Conservation (phyloP, 805 yeast species). For the Saturnispora halmiae region DNA sequence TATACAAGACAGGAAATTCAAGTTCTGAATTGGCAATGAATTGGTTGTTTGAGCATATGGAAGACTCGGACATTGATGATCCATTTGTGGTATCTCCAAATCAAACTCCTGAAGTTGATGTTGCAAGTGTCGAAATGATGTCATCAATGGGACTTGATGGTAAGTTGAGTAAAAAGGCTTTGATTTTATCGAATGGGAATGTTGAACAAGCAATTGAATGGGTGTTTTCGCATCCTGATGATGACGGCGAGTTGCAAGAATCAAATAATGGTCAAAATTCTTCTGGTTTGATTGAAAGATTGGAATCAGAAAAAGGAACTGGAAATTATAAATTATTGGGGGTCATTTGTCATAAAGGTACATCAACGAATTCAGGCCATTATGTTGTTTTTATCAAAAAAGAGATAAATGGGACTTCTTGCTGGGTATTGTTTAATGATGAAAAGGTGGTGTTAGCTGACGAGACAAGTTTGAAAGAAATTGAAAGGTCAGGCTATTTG, state of each 20-base stretch:
- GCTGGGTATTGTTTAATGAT: conserved; percentile 81
- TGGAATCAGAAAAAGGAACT: conserved; percentile 4
- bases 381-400: conserved; percentile 70
- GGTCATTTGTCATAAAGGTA: conserved; percentile 82
- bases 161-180: conserved; percentile 63
- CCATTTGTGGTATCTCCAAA: conserved; percentile 36
- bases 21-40: conserved; percentile 69
- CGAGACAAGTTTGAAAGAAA: conserved; percentile 34
- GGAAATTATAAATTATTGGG: conserved; percentile 43
- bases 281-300: conserved; percentile 9
- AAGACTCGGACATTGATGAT: conserved; percentile 67
- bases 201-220: conserved; percentile 80
- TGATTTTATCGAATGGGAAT: conserved; percentile 48
- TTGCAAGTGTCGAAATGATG: conserved; percentile 40
- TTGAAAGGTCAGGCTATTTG: conserved; percentile 39
- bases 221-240: conserved; percentile 78
- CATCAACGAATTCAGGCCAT: conserved; percentile 85
- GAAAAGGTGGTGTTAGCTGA: conserved; percentile 70
- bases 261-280: conserved; percentile 11
- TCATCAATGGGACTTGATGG: conserved; percentile 70
- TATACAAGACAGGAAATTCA: conserved; percentile 62
- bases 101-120: no score
- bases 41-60: conserved; percentile 86
- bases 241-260: conserved; percentile 47
- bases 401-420: conserved; percentile 29